Base-by-base conservation (phyloP, 2,329 filamentous ascomycete genomes). In the Drechslerella dactyloides region DNA sequence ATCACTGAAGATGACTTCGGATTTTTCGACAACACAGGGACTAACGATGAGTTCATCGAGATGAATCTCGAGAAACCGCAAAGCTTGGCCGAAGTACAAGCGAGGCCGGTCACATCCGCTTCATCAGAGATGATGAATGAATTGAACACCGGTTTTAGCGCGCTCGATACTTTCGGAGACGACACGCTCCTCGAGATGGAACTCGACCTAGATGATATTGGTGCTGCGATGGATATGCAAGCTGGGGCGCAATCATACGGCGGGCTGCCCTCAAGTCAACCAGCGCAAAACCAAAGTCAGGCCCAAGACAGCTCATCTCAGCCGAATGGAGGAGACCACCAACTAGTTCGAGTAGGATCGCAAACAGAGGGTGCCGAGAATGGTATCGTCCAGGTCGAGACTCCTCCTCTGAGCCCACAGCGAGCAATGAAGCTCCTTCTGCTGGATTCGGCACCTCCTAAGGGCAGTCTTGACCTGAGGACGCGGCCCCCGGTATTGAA, bases 401-500 rank as follows among this genome's bases (percentile, higher is more conserved):
- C 75, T 1, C 75, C 76, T 3, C 76, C 76, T 4, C 44, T 77
- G 7, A 76, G 75, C 30, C 76, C 76, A 13, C 75, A 76, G 44
- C 56, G 74, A 37, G 76, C 76, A 17, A 75, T 76, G 62, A 74
- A 75, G 19, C 69, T 76, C 17, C 56, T 77, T 8, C 58, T 77
- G 8, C 69, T 75, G 7, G 75, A 74, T 23, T 74, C 76, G 24
- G 65, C 68, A 23, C 65, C 74, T 11, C 63, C 61, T 1, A 74
- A 74, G 17, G 58, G 56, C n/a, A 51, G 24, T 19, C 69, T 73
- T 2, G 70, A 73, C 27, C 50, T 73, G 3, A 76, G 63, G 33
- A 30, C 37, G 0, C 60, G 21, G 4, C 51, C 33, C 19, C 51
- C 53, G 2, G 50, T 15, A 27, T 15, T 75, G 1, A 75, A 74